Base-by-base conservation (phyloP, 352 stramenopile species). In the Globisporangium viniferum region DNA sequence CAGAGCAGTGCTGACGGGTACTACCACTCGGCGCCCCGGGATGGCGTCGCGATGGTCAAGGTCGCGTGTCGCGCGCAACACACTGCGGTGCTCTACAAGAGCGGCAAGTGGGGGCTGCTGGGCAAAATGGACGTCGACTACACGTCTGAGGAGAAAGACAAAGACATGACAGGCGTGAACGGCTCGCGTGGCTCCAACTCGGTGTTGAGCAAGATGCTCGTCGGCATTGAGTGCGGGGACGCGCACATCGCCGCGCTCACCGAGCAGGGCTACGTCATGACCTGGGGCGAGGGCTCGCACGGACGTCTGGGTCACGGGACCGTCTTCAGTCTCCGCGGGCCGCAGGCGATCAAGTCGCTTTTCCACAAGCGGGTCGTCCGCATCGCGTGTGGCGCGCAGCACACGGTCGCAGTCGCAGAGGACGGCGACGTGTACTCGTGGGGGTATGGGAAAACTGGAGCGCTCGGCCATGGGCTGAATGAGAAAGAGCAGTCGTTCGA, bases 181-280 rank as follows among this genome's bases (percentile, higher is more conserved):
- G 55, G 46, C 24, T 51, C 39, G 8, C 61, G 53, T 35, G 71
- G 71, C 14, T 62, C 68, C 10, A 76, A 81, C 44, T 71, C 71
- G 1, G 81, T 78, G 35, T 70, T 90, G 27, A 81, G 76, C 51
- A 76, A 75, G 9, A 87, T 90, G 79, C 68, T 94, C 6, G 66
- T 80, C 2, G 78, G 90, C 53, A 67, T 92, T 2, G 78, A 75
- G n/a, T 86, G 82, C 31, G 86, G 88, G 0, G 78, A 84, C 59
- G 69, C 76, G 22, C 86, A 93, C 62, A 65, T 84, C 3, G 75
- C 84, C 5, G 88, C 80, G 31, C 69, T 86, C 53, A 92, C 82
- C 2, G 86, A 95, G 68, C 83, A 91, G 44, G 86, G 84, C 20
- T 90, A 92, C 70, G 41, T 92, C 39, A 69, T 93, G 39, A 81